These are phyloP conservation scores for Podaxis sp. DNA, from an alignment of 768 basidiomycete species.

Conservation along the genomic window DNA sequence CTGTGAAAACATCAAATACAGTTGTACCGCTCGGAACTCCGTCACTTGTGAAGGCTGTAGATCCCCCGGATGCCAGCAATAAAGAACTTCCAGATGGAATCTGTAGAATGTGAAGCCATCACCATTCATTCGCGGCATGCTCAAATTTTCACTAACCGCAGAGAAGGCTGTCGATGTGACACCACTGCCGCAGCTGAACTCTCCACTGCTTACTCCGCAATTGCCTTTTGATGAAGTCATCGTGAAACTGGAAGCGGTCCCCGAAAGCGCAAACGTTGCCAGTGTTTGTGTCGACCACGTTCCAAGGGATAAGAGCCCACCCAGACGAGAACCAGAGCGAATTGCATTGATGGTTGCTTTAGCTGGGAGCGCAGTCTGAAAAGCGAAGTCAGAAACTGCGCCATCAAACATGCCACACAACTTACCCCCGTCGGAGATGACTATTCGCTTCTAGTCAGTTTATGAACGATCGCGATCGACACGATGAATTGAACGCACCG, in stretches of 20 bases:
- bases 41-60: constrained; percentile 46
- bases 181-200: constrained; percentile 48
- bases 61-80: constrained; percentile 46
- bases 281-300: constrained; percentile 62
- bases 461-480: neutral
- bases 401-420: neutral
- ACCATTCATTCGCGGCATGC: constrained; percentile 1
- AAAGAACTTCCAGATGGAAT: constrained; percentile 41
- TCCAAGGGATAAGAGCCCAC: constrained; percentile 50
- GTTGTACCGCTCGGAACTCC: constrained; percentile 47
- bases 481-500: neutral
- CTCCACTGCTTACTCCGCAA: constrained; percentile 45
- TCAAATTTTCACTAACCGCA: constrained; percentile 34
- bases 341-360: constrained; percentile 43
- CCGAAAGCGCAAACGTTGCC: constrained; percentile 49
- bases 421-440: constrained; percentile 17
- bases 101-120: constrained; percentile 20
- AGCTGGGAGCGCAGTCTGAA: constrained; percentile 30
- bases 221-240: constrained; percentile 55
- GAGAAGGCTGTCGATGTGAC: constrained; percentile 44
- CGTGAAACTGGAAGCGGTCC: constrained; percentile 46
- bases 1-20: constrained; percentile 35
- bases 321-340: constrained; percentile 30
- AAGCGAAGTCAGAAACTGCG: neutral
- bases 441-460: neutral